Evolutionary conservation across 2,329 filamentous ascomycete genomes (phyloP).

Genomic region (Colletotrichum lini): DNA sequence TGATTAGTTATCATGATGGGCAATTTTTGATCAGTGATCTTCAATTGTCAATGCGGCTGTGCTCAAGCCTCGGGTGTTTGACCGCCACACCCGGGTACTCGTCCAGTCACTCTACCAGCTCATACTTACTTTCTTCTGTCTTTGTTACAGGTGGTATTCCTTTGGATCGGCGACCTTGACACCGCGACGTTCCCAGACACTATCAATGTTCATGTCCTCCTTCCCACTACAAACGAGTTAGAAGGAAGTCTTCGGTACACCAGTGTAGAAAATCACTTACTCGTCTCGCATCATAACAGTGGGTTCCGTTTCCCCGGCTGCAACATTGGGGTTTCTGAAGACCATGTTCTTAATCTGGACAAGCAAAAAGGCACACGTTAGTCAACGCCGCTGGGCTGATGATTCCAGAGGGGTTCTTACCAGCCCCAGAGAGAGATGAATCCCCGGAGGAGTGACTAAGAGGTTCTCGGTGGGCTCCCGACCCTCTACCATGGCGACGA

Average conservation of each 20-base stretch:
- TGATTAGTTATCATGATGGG: background rate
- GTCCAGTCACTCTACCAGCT: background rate
- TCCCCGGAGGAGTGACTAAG: constrained; percentile 11
- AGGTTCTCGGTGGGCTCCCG: constrained; percentile 37
- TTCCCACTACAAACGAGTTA: background rate
- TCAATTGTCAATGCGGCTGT: background rate
- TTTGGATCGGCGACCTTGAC: constrained; percentile 17
- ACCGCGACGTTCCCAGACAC: constrained; percentile 23
- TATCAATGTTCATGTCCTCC: constrained; percentile 30
- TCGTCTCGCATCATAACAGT: constrained; percentile 15
- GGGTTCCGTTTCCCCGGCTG: constrained; percentile 26
- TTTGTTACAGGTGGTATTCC: constrained; percentile 24
- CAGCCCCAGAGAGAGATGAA: constrained; percentile 30
- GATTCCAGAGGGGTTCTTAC: background rate
- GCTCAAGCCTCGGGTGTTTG: background rate
- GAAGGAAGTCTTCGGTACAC: background rate
- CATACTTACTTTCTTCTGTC: background rate
- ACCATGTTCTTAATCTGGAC: constrained; percentile 19
- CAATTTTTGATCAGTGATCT: background rate
- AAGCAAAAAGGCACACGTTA: background rate
- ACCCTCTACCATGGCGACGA: constrained; percentile 56
- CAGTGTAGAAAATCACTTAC: background rate
- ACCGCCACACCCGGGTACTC: background rate
- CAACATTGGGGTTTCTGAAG: constrained; percentile 17
- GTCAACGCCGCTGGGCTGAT: background rate